phyloP scores from a whole-genome alignment of 331 rosid genomes.

The Spiraea crenata region DNA sequence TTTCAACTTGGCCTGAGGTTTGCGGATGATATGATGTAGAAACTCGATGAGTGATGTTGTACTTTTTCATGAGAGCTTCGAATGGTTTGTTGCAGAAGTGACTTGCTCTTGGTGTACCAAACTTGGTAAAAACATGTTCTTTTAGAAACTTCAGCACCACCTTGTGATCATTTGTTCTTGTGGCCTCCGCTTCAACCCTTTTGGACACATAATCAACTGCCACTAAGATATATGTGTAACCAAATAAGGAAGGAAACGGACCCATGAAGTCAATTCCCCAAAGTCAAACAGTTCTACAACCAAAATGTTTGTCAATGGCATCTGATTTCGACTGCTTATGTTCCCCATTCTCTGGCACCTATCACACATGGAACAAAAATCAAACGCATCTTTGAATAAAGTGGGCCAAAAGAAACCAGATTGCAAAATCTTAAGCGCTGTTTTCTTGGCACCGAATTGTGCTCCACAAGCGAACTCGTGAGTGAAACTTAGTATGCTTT shows the following conservation, averaged over 20 bases:
- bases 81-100: neutral
- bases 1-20: neutral
- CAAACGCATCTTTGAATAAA: no score
- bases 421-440: no score
- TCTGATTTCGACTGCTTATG: neutral
- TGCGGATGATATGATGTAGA: neutral
- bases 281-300: neutral
- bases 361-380: no score
- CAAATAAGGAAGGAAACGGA: neutral
- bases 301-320: neutral
- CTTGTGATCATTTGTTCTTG: neutral
- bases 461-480: no score
- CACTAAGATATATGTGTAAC: neutral
- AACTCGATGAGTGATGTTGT: neutral
- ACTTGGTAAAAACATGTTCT: neutral
- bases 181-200: neutral
- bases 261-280: neutral
- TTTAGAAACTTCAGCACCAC: neutral
- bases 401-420: no score
- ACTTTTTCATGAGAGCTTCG: neutral
- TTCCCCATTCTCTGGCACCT: neutral
- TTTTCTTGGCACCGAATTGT: no score
- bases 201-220: neutral
- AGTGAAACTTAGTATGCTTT: no score
- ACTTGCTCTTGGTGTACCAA: neutral